These are phyloP conservation scores for Coix lacrymajobi DNA, from an alignment of 176 grass and related monocot species.

Conservation along the genomic window DNA sequence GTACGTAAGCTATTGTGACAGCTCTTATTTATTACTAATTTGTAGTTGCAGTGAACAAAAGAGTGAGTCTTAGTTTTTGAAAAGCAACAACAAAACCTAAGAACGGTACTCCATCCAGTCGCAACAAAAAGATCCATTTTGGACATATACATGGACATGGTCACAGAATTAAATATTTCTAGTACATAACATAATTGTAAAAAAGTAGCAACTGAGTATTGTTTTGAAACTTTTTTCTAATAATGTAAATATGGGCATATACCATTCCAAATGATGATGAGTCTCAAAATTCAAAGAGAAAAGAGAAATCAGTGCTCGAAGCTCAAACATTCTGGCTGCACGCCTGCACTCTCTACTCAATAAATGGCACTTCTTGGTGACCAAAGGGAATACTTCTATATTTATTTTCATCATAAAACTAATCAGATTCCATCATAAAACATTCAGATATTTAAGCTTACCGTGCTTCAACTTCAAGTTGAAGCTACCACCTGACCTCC, in stretches of 20 bases:
- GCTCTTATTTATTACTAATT: background rate
- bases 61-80: background rate
- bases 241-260: background rate
- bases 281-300: background rate
- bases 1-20: background rate
- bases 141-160: background rate
- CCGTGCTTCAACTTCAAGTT: background rate
- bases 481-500: background rate
- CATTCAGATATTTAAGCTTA: too few species aligned
- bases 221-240: background rate
- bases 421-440: background rate
- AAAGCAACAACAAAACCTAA: background rate
- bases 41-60: background rate
- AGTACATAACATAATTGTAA: background rate
- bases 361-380: background rate
- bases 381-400: background rate
- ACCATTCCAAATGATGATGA: background rate
- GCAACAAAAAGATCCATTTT: background rate
- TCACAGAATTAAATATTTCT: background rate
- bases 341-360: background rate
- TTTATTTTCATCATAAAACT: background rate
- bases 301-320: background rate
- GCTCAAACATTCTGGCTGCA: background rate
- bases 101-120: background rate
- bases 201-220: background rate